These are phyloP conservation scores for Entoloma clypeatum DNA, from an alignment of 1,284 basidiomycete genomes.

Conservation along the genomic window DNA sequence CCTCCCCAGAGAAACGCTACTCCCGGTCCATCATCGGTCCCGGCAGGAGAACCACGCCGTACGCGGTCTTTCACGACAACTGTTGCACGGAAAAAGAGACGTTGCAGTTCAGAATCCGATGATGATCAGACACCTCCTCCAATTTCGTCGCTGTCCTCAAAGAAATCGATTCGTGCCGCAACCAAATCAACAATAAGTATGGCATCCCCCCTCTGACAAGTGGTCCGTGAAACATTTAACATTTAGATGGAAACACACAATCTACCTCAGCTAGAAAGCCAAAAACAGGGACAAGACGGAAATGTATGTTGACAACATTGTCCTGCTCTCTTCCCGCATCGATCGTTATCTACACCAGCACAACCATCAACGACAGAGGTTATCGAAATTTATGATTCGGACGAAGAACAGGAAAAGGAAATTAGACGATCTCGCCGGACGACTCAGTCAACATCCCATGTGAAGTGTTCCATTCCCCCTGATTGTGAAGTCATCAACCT, in stretches of 20 bases:
- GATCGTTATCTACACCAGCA: neutral
- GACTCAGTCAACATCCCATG: neutral
- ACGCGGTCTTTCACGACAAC: conserved; percentile 3
- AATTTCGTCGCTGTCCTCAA: neutral
- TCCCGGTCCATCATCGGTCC: conserved; percentile 9
- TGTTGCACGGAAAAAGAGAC: conserved; percentile 1
- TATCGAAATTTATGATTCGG: conserved; percentile 2
- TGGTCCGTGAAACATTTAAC: too few species aligned
- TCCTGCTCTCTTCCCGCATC: neutral
- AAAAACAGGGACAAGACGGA: neutral
- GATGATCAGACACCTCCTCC: conserved; percentile 8
- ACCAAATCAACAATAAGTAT: too few species aligned
- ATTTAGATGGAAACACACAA: too few species aligned
- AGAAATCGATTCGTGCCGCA: conserved; percentile 2
- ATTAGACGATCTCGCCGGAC: conserved; percentile 1
- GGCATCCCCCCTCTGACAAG: too few species aligned
- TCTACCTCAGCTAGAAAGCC: neutral
- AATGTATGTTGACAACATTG: conserved; percentile 1
- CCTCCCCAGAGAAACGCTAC: conserved; percentile 9
- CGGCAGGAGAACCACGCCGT: neutral
- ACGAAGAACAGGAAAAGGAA: conserved; percentile 5
- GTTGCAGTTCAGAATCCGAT: neutral
- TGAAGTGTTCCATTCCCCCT: neutral
- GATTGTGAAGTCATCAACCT: conserved; percentile 20
- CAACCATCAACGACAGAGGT: neutral